Conservation (phyloP, 352 stramenopile genomes). For the Phytophthora ohioensis region DNA sequence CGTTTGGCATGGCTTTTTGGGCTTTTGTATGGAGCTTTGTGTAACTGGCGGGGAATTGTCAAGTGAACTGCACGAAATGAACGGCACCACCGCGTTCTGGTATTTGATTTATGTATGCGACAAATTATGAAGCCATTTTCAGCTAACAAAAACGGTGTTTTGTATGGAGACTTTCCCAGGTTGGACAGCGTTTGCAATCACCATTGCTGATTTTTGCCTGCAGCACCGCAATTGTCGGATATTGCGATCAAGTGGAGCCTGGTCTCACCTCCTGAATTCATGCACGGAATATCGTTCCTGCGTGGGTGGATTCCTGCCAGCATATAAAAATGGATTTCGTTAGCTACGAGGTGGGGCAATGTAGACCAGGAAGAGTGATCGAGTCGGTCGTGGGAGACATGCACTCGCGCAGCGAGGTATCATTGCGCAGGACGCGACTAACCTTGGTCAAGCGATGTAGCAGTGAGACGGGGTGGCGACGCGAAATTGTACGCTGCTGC, state of each 20-base stretch:
- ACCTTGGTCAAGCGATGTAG: no score
- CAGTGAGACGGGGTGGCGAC: no score
- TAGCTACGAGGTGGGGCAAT: background rate
- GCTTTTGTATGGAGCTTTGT: background rate
- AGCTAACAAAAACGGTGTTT: slow-evolving; percentile 8
- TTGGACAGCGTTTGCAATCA: no score
- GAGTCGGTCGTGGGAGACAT: no score
- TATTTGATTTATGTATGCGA: slow-evolving; percentile 7
- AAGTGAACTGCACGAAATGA: background rate
- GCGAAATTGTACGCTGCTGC: no score
- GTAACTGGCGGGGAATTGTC: background rate
- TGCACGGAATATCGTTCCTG: background rate
- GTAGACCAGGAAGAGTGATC: no score
- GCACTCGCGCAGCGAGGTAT: no score
- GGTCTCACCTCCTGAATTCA: slow-evolving; percentile 10
- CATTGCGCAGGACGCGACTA: no score
- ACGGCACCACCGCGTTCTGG: background rate
- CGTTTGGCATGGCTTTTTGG: slow-evolving; percentile 13
- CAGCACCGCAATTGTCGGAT: slow-evolving; percentile 5
- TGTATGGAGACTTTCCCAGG: background rate
- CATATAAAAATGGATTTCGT: slow-evolving; percentile 1
- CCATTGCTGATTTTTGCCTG: background rate
- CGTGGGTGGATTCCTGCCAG: background rate
- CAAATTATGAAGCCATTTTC: background rate
- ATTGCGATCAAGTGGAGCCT: slow-evolving; percentile 9